A percentile compares a stretch with the other conserved stretches of the same genome.
Conservation (phyloP, 148 eudicot genomes). For the Rhododendron simsii region DNA sequence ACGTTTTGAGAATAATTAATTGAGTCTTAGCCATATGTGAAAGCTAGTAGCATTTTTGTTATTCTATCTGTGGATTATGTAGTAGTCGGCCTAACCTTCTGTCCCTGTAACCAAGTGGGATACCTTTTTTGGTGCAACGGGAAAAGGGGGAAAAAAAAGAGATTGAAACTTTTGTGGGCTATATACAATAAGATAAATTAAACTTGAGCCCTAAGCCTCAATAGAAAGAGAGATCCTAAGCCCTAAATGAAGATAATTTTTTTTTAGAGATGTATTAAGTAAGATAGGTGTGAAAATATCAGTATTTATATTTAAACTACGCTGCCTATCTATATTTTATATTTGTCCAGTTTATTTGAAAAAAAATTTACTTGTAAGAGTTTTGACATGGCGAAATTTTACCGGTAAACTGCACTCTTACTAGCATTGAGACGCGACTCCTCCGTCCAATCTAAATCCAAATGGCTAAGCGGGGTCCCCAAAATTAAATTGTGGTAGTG, state of each 20-base stretch:
- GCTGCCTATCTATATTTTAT: no score
- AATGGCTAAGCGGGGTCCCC: background rate
- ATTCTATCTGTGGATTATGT: background rate
- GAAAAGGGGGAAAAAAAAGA: no score
- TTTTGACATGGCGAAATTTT: background rate
- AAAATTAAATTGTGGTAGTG: background rate
- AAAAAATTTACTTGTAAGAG: background rate
- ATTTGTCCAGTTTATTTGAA: no score
- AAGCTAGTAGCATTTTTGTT: background rate
- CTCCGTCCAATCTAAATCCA: background rate
- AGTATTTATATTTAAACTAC: no score
- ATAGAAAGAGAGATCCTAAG: background rate
- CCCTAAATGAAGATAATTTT: background rate
- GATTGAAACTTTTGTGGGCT: background rate
- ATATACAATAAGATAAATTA: background rate
- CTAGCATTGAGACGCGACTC: background rate
- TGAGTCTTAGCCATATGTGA: background rate
- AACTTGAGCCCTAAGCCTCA: background rate
- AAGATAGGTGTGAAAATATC: no score
- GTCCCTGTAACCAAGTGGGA: no score
- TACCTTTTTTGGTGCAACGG: no score
- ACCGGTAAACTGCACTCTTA: no score
- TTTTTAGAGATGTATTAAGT: no score
- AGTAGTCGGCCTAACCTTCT: background rate
- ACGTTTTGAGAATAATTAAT: background rate